These are phyloP conservation scores for Chenopodium suecicum DNA, from an alignment of 148 eudicot genomes.

Conservation along the genomic window DNA sequence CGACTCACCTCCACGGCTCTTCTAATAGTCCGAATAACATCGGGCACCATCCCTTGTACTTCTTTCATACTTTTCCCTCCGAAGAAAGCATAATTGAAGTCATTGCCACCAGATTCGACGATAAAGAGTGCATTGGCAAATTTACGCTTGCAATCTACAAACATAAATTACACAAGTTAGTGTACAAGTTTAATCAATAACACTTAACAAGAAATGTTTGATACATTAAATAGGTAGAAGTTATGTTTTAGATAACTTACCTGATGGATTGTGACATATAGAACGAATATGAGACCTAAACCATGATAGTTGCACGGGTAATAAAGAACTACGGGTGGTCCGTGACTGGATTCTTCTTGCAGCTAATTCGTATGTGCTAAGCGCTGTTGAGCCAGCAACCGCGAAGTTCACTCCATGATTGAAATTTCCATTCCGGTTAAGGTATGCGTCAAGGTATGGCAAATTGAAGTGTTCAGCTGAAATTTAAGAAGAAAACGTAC, in stretches of 20 bases:
- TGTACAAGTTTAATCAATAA: too few relatives aligned
- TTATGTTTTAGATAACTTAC: background rate
- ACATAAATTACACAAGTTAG: background rate
- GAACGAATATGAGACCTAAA: slow-evolving; percentile 22
- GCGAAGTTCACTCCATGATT: slow-evolving; percentile 30
- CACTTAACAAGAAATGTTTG: background rate
- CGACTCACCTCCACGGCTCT: background rate
- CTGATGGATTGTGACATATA: slow-evolving; percentile 7
- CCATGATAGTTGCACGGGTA: slow-evolving; percentile 24
- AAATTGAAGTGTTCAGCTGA: slow-evolving; percentile 22
- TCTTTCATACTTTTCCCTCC: slow-evolving; percentile 21
- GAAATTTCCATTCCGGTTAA: slow-evolving; percentile 17
- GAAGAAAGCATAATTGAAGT: slow-evolving; percentile 26
- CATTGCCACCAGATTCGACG: slow-evolving; percentile 46
- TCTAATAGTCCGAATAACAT: background rate
- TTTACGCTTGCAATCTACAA: slow-evolving; percentile 24
- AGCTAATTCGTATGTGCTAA: slow-evolving; percentile 1
- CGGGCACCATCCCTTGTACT: slow-evolving; percentile 8
- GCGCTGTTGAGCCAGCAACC: slow-evolving; percentile 31
- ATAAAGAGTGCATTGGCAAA: slow-evolving; percentile 36
- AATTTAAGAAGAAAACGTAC: background rate
- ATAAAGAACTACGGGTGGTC: slow-evolving; percentile 21
- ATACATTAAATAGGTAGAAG: background rate
- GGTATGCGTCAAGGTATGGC: slow-evolving; percentile 22
- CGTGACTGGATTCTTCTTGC: background rate